Evolutionary conservation across 441 rosid species (phyloP), one percentile per base, ranked within the genome.

Genomic region (Populus tomentosa): DNA sequence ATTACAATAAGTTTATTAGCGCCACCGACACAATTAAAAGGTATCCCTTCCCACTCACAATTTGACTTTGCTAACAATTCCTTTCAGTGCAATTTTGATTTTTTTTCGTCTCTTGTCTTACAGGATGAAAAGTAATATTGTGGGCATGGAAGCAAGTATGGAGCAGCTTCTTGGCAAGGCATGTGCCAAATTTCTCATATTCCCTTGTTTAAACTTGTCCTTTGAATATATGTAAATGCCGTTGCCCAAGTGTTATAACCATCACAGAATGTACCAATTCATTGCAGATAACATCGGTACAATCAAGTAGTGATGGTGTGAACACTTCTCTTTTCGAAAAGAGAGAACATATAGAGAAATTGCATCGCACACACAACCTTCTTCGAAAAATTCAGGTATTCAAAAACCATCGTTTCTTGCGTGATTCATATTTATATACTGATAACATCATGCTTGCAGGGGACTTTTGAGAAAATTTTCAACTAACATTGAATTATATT

Each of bases 11-110:
- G 88, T 96, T 96, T 82, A 93, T 94, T 81, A 93, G 98, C 79
- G 99, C 99, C 71, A 96, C 99, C 9, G 98, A 96, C 86, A 88
- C 99, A 7, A 96, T 96, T 84, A 94, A 89, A 88, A 89, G 99
- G 99, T 93, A 84, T 33, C 28, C 38, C 42, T 79, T 71, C 24
- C 68, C 10, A 13, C 64, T 69, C 61, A 59, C 78, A 18, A 40
- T 32, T 74, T 38, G 32, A 56, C 82, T 14, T 32, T 46, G 24
- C 59, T 23, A 62, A 38, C 61, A 63, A 67, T 69, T n/a, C 59
- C 2, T 30, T 24, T 74, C 32, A 6, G 28, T 36, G 26, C 24
- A 10, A 36, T 70, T 64, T 73, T 85, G 75, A 10, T 71, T 69
- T 69, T 21, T 38, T 69, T 69, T 10, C 14, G 40, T 5, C 16